Conservation (phyloP, 2,329 filamentous ascomycete species). For the Lasiodiplodia hormozganensis region DNA sequence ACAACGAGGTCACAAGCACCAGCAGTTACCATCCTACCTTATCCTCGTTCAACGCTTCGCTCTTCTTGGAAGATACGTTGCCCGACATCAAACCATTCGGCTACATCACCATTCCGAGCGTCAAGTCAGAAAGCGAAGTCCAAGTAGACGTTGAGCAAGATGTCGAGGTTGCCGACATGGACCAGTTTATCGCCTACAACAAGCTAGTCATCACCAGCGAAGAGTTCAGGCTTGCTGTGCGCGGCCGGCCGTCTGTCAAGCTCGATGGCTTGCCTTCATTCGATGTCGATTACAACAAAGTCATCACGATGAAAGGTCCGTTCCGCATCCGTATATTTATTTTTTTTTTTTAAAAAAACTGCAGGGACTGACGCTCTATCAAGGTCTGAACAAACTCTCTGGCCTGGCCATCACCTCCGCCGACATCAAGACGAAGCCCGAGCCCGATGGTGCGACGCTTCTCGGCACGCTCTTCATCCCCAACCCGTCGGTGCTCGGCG, state of each 20-base stretch:
- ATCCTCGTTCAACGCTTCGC: slow-evolving; percentile 59
- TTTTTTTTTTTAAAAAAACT: background rate
- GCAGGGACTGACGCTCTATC: background rate
- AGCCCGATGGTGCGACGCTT: slow-evolving; percentile 64
- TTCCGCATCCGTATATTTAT: background rate
- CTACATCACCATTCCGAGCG: slow-evolving; percentile 53
- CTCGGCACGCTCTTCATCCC: slow-evolving; percentile 65
- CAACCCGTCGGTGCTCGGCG: slow-evolving; percentile 68
- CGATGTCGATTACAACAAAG: slow-evolving; percentile 62
- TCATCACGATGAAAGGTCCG: slow-evolving; percentile 63
- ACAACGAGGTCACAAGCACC: slow-evolving; percentile 54
- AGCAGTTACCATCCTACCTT: slow-evolving; percentile 62
- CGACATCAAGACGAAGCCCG: slow-evolving; percentile 39
- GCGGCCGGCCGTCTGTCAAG: slow-evolving; percentile 61
- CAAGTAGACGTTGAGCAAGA: slow-evolving; percentile 54
- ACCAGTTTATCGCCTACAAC: slow-evolving; percentile 59
- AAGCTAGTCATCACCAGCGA: slow-evolving; percentile 57
- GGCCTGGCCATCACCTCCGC: slow-evolving; percentile 55
- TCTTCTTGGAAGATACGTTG: slow-evolving; percentile 53
- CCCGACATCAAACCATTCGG: slow-evolving; percentile 49
- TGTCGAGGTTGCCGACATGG: slow-evolving; percentile 51
- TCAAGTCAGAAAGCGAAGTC: slow-evolving; percentile 46
- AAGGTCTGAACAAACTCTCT: slow-evolving; percentile 65
- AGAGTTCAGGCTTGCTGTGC: slow-evolving; percentile 57
- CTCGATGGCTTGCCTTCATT: slow-evolving; percentile 58